Percentiles rank a stretch among this genome's conserved stretches.
phyloP scores from a whole-genome alignment of 192 early-diverging fungal species.

The Coemansia sp. region DNA sequence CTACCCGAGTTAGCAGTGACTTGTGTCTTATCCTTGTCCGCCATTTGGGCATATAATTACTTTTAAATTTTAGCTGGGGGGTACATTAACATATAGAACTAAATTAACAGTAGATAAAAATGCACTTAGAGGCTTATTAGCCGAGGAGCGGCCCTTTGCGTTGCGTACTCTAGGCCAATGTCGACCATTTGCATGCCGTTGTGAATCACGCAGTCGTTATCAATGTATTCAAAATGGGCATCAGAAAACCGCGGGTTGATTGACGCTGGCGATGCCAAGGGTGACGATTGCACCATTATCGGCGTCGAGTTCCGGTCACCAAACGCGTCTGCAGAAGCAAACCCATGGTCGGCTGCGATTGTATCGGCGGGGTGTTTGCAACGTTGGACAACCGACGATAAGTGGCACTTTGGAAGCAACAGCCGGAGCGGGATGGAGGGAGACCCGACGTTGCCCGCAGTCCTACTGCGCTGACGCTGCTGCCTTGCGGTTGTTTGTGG shows the following conservation, averaged over 20 bases:
- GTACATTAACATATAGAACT: conserved; percentile 1
- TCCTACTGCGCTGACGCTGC: conserved; percentile 17
- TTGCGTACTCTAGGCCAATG: conserved; percentile 34
- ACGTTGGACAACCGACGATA: not conserved
- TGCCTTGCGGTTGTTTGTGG: conserved; percentile 8
- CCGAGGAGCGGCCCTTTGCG: conserved; percentile 39
- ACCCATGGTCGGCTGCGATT: not conserved
- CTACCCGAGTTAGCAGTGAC: not conserved
- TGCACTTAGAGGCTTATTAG: conserved; percentile 31
- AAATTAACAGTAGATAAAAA: conserved; percentile 1
- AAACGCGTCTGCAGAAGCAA: not conserved
- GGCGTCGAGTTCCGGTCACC: not conserved
- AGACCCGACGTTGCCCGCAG: conserved; percentile 16
- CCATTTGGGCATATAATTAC: too few species aligned
- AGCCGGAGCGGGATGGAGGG: conserved; percentile 37
- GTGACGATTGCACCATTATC: not conserved
- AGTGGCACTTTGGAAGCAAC: conserved; percentile 21
- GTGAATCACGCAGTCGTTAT: conserved; percentile 51
- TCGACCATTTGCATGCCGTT: conserved; percentile 52
- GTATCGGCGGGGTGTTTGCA: not conserved
- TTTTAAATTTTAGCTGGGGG: too few species aligned
- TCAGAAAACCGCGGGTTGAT: conserved; percentile 44
- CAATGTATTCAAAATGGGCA: conserved; percentile 50
- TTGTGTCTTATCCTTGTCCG: not conserved
- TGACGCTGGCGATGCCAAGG: conserved; percentile 4